Evolutionary conservation across 106 monocot species (phyloP).

Genomic region (Apostasia shenzhenica): DNA sequence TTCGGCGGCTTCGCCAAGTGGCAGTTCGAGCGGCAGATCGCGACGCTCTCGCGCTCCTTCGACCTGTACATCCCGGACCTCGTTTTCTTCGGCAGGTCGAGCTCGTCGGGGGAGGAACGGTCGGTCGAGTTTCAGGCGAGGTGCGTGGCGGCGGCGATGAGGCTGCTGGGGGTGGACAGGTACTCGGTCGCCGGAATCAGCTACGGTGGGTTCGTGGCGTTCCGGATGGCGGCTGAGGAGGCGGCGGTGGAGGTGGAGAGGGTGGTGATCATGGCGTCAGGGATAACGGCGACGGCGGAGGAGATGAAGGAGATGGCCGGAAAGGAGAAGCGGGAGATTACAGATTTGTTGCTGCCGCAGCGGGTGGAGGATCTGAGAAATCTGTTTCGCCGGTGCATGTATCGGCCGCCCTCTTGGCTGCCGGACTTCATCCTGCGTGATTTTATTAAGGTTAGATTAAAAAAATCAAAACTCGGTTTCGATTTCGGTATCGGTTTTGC

Average conservation of each 20-base stretch:
- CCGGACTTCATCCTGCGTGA: conserved; percentile 61
- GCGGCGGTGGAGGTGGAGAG: conserved; percentile 22
- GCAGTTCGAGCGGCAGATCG: conserved; percentile 41
- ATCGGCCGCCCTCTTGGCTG: conserved; percentile 34
- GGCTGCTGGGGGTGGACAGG: conserved; percentile 19
- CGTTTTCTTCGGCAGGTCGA: conserved; percentile 49
- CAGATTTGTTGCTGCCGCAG: conserved; percentile 46
- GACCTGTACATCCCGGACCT: conserved; percentile 61
- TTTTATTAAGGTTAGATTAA: conserved; percentile 41
- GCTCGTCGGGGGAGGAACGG: conserved; percentile 9
- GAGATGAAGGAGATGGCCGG: conserved; percentile 28
- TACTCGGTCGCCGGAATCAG: conserved; percentile 47
- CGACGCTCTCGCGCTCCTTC: conserved; percentile 36
- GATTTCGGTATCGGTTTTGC: background rate
- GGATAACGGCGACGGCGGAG: conserved; percentile 19
- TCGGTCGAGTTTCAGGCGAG: conserved; percentile 44
- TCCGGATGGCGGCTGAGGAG: conserved; percentile 31
- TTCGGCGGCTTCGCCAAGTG: conserved; percentile 58
- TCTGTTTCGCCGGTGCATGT: conserved; percentile 38
- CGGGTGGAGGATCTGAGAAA: conserved; percentile 31
- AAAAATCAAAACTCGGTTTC: no score
- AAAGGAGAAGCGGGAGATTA: conserved; percentile 39
- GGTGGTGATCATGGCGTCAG: conserved; percentile 37
- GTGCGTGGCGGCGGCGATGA: conserved; percentile 40
- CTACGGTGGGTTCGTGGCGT: conserved; percentile 70